Evolutionary conservation across 139 green algal species (phyloP).

Genomic region (Prasinococcaceae sp.): DNA sequence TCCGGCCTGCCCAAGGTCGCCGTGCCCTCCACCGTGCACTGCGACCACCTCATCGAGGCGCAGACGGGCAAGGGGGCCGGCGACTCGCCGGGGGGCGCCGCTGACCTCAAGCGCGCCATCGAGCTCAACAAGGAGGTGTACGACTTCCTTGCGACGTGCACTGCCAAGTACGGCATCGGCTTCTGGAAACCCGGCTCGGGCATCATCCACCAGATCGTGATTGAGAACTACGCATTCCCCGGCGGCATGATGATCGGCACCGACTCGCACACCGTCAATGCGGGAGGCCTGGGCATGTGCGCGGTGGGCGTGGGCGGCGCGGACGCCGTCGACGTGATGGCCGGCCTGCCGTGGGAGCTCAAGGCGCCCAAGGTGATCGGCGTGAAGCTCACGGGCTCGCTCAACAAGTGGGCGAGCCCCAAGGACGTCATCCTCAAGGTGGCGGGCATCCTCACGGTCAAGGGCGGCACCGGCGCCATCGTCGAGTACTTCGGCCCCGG

Average conservation of each 20-base stretch:
- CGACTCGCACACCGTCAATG: slow-evolving; percentile 88
- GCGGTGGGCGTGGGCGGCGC: slow-evolving; percentile 80
- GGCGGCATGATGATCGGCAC: slow-evolving; percentile 90
- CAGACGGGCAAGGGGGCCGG: slow-evolving; percentile 10
- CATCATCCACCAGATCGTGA: slow-evolving; percentile 94
- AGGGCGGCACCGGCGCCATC: slow-evolving; percentile 86
- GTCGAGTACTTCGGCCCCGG: slow-evolving; percentile 87
- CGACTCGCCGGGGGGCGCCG: slow-evolving; percentile 45
- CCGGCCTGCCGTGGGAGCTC: slow-evolving; percentile 84
- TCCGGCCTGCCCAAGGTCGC: slow-evolving; percentile 72
- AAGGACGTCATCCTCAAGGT: slow-evolving; percentile 94
- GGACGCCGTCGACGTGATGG: slow-evolving; percentile 93
- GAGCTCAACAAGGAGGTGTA: slow-evolving; percentile 84
- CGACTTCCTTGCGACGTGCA: slow-evolving; percentile 75
- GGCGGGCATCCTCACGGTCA: slow-evolving; percentile 84
- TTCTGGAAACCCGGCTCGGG: slow-evolving; percentile 86
- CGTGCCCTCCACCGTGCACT: slow-evolving; percentile 88
- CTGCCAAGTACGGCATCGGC: slow-evolving; percentile 83
- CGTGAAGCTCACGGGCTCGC: slow-evolving; percentile 71
- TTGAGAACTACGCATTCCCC: slow-evolving; percentile 91
- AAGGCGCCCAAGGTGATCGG: no score
- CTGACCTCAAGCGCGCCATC: slow-evolving; percentile 59
- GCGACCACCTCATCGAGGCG: slow-evolving; percentile 89
- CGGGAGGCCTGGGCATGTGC: slow-evolving; percentile 74
- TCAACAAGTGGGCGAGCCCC: slow-evolving; percentile 72